These are phyloP conservation scores for Phytophthora gonapodyides DNA, from an alignment of 352 stramenopile genomes.

Conservation along the genomic window DNA sequence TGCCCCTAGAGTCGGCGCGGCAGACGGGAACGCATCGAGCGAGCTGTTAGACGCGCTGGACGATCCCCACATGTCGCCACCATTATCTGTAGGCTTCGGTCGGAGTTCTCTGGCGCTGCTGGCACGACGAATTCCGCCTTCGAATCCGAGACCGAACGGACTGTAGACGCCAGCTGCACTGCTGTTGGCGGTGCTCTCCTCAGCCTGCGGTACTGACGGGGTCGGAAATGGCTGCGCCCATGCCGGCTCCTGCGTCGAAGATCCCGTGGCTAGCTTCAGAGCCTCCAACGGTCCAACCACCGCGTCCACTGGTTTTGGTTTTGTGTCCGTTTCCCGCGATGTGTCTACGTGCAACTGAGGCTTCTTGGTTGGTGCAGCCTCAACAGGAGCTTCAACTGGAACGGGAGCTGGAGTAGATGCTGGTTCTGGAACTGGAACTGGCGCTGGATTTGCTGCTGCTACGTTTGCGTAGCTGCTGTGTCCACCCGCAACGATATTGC, in stretches of 20 bases:
- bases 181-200: constrained; percentile 23
- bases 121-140: constrained; percentile 59
- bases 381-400: constrained; percentile 14
- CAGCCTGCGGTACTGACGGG: constrained; percentile 39
- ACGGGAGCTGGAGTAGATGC: neutral
- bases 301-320: constrained; percentile 24
- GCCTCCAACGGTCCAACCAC: constrained; percentile 69
- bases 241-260: constrained; percentile 60
- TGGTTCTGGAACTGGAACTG: constrained; percentile 4
- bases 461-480: constrained; percentile 19
- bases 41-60: constrained; percentile 23
- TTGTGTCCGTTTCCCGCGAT: constrained; percentile 32
- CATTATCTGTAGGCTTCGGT: constrained; percentile 13
- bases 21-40: constrained; percentile 24
- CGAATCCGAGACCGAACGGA: constrained; percentile 77
- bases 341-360: constrained; percentile 62
- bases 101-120: constrained; percentile 30
- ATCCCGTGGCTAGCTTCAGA: constrained; percentile 68
- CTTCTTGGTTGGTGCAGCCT: constrained; percentile 29
- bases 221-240: constrained; percentile 76
- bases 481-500: constrained; percentile 53
- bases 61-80: constrained; percentile 32
- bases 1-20: constrained; percentile 7
- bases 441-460: constrained; percentile 1
- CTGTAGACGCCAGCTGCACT: constrained; percentile 52